These are phyloP conservation scores for Corymbia maculata DNA, from an alignment of 345 rosid species.

Conservation along the genomic window DNA sequence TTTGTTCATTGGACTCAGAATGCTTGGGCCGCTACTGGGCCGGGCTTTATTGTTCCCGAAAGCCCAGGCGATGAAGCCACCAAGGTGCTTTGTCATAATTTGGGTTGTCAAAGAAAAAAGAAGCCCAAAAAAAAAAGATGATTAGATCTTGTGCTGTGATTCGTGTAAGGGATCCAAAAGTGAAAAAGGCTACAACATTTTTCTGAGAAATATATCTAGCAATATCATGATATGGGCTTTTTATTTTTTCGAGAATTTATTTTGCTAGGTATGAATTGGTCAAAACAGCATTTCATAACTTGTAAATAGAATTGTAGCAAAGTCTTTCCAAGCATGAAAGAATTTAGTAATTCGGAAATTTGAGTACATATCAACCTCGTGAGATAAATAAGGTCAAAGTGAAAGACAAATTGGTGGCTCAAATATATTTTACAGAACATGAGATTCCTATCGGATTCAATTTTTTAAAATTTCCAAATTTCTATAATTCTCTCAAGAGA, in stretches of 20 bases:
- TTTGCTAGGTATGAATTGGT: fast-evolving
- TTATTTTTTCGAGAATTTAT: neutral
- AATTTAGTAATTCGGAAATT: fast-evolving
- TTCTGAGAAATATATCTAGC: neutral
- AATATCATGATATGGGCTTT: neutral
- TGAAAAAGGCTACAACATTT: neutral
- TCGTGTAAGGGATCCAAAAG: neutral
- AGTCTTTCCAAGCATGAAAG: neutral
- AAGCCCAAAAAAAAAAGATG: neutral
- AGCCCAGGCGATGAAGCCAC: neutral
- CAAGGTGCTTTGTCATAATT: neutral
- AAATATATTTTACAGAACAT: neutral
- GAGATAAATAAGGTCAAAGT: neutral
- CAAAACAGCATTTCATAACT: neutral
- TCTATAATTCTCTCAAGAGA: neutral
- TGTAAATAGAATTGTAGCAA: neutral
- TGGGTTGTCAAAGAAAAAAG: neutral
- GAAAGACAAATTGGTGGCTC: neutral
- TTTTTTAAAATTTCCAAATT: neutral
- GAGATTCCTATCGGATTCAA: neutral
- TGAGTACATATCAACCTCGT: neutral
- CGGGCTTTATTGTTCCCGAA: neutral
- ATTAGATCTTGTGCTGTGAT: neutral
- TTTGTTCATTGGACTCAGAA: neutral
- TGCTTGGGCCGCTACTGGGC: neutral